A percentile compares a stretch with the other conserved stretches of the same genome.
Evolutionary conservation across 306 rosid species (phyloP).

Genomic region (Rosa multiflora): DNA sequence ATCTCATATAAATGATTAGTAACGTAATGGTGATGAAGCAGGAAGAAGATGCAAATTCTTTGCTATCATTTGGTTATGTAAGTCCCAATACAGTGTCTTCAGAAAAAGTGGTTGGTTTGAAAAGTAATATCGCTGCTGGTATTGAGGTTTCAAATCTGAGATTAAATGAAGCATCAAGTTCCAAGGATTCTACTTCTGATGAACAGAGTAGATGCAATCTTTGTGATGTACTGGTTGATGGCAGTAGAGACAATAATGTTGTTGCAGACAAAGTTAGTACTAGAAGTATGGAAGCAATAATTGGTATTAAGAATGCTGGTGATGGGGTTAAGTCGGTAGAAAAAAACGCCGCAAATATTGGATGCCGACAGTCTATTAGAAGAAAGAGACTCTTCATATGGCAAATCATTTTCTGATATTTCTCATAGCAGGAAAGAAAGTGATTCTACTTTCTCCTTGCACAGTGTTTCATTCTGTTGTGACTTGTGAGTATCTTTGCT

Average conservation of each 20-base stretch:
- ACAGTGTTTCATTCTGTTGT: neutral
- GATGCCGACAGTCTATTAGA: neutral
- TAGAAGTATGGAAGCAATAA: neutral
- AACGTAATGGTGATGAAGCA: neutral
- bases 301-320: neutral
- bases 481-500: neutral
- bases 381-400: neutral
- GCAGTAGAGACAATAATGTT: neutral
- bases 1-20: neutral
- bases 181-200: neutral
- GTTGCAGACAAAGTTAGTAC: neutral
- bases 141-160: neutral
- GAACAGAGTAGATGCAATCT: neutral
- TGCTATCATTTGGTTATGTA: neutral
- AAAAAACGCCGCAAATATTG: neutral
- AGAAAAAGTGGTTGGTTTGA: neutral
- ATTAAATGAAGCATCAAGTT: neutral
- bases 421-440: neutral
- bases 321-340: neutral
- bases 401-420: neutral
- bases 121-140: neutral
- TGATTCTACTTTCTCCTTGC: neutral
- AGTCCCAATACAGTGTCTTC: neutral
- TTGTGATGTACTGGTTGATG: neutral
- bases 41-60: neutral